Conservation (phyloP, 108 stramenopile species). For the Phaeodactylum tricornutum region DNA sequence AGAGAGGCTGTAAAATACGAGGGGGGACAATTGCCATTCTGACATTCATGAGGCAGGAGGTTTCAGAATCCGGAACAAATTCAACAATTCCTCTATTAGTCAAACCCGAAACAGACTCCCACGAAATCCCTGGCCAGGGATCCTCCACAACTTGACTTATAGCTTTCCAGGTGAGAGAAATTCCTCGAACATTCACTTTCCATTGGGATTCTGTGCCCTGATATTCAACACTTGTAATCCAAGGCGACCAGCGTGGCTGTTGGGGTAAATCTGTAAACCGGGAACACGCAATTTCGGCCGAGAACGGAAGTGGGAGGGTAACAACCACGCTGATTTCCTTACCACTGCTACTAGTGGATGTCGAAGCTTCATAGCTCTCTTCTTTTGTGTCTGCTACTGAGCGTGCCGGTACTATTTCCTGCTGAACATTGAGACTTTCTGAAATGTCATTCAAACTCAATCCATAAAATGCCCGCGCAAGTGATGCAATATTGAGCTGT, state of each 20-base stretch:
- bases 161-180: constrained; percentile 66
- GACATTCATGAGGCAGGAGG: constrained; percentile 60
- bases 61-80: constrained; percentile 30
- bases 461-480: constrained; percentile 64
- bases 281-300: constrained; percentile 60
- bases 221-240: constrained; percentile 77
- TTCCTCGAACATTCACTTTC: constrained; percentile 69
- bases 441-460: constrained; percentile 33
- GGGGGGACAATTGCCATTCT: constrained; percentile 67
- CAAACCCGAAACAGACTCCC: constrained; percentile 68
- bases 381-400: constrained; percentile 9
- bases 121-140: constrained; percentile 58
- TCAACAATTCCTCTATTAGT: constrained; percentile 56
- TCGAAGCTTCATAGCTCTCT: constrained; percentile 32
- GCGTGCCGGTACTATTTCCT: too few relatives aligned
- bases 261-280: constrained; percentile 81
- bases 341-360: constrained; percentile 32
- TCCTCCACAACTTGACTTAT: constrained; percentile 36
- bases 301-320: constrained; percentile 72
- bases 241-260: constrained; percentile 79
- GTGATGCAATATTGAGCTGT: constrained; percentile 54
- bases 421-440: background rate
- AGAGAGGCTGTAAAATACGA: constrained; percentile 50
- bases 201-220: constrained; percentile 66
- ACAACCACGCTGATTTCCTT: constrained; percentile 61